Conservation (phyloP, 257 asterid genomes). For the Nicotiana sylvestris region DNA sequence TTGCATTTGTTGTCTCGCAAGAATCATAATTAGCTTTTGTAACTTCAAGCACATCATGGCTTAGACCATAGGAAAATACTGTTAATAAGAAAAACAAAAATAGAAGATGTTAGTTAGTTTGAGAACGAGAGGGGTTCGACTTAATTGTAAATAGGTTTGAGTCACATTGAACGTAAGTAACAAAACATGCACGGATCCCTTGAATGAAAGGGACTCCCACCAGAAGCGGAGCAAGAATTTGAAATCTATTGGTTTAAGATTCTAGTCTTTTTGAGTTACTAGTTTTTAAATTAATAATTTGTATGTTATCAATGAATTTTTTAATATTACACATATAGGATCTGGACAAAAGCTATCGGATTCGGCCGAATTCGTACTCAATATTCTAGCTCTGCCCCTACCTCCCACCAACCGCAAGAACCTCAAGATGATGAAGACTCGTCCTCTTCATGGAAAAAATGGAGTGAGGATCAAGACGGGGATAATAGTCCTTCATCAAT, state of each 20-base stretch:
- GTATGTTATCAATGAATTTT: too few species aligned
- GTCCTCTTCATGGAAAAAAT: neutral
- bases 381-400: too few species aligned
- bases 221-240: too few species aligned
- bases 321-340: too few species aligned
- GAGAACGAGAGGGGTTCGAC: neutral
- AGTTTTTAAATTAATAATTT: too few species aligned
- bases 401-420: too few species aligned
- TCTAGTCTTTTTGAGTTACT: too few species aligned
- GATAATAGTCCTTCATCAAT: neutral
- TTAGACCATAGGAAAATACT: slow-evolving; percentile 49
- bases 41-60: slow-evolving; percentile 63
- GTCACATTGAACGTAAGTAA: neutral
- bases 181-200: neutral
- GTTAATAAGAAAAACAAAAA: neutral
- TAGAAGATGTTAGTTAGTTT: neutral
- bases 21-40: slow-evolving; percentile 46
- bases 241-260: too few species aligned
- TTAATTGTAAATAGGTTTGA: neutral
- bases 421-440: neutral
- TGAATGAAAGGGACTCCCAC: too few species aligned
- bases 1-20: slow-evolving; percentile 41
- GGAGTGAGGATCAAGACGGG: neutral
- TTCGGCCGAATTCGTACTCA: rapidly evolving
- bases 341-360: too few species aligned